These are phyloP conservation scores for Ophiostoma piceae DNA, from an alignment of 2,329 filamentous ascomycete species.

Conservation along the genomic window DNA sequence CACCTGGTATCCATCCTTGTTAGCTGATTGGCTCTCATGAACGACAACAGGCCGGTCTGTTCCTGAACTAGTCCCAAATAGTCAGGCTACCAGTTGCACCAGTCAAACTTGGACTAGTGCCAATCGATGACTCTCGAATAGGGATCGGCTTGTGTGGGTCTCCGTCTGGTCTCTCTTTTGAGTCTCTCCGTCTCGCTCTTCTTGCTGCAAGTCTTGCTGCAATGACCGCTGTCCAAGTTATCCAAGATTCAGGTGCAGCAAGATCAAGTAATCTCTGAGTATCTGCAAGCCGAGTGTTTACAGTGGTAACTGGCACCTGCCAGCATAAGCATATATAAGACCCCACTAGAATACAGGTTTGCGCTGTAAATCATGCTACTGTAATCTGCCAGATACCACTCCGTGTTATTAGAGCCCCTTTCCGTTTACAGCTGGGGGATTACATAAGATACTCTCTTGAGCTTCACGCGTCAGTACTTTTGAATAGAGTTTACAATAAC, in stretches of 20 bases:
- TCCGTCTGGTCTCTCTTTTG: neutral
- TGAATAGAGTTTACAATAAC: neutral
- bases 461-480: neutral
- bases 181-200: neutral
- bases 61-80: slow-evolving; percentile 20
- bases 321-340: neutral
- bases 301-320: neutral
- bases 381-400: slow-evolving; percentile 6
- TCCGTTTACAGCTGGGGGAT: neutral
- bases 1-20: neutral
- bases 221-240: neutral
- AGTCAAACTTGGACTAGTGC: neutral
- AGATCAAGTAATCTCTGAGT: neutral
- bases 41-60: slow-evolving; percentile 9
- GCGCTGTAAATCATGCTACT: neutral
- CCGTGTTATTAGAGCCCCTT: neutral
- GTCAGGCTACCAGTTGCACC: neutral
- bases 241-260: neutral
- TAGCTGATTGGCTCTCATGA: neutral
- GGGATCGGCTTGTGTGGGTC: neutral
- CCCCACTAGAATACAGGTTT: slow-evolving; percentile 14
- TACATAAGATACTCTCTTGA: no score
- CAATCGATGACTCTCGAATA: neutral
- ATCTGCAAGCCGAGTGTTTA: no score
- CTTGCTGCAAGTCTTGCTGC: no score